These are phyloP conservation scores for Oidiodendron maius DNA, from an alignment of 495 filamentous ascomycete species.

Conservation along the genomic window DNA sequence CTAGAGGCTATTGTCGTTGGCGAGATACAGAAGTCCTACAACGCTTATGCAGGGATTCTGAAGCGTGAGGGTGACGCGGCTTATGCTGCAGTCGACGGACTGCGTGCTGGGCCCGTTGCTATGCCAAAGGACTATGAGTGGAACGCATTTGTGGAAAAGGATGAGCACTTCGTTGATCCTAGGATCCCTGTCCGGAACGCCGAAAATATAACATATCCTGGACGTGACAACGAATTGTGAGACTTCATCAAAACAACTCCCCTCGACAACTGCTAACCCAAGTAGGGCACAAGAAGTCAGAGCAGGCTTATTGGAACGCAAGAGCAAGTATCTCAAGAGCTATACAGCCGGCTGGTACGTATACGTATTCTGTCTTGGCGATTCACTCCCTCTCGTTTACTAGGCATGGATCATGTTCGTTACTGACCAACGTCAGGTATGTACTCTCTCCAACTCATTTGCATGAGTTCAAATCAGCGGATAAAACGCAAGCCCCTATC, in stretches of 20 bases:
- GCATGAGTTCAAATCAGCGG: constrained; percentile 94
- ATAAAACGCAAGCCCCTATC: constrained; percentile 61
- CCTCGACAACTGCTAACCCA: background rate
- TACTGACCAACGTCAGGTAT: constrained; percentile 62
- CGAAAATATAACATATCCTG: constrained; percentile 89
- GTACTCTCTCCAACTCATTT: constrained; percentile 93
- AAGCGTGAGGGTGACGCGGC: constrained; percentile 82
- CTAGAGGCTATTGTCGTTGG: constrained; percentile 92
- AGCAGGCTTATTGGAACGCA: constrained; percentile 87
- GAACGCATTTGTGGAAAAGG: constrained; percentile 68
- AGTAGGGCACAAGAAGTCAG: constrained; percentile 66
- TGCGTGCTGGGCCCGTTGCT: constrained; percentile 75
- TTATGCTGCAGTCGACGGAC: constrained; percentile 70
- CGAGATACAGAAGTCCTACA: constrained; percentile 96
- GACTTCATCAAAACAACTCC: background rate
- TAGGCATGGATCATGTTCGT: constrained; percentile 7
- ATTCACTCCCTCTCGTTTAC: background rate
- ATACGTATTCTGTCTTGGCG: background rate
- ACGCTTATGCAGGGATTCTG: constrained; percentile 81
- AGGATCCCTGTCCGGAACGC: constrained; percentile 68
- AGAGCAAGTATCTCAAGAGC: constrained; percentile 98
- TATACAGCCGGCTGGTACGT: constrained; percentile 93
- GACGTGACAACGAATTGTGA: constrained; percentile 71
- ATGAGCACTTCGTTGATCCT: constrained; percentile 86
- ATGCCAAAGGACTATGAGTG: constrained; percentile 93